Evolutionary conservation across 225 moss, liverwort and hornwort species (phyloP).

Genomic region (Thuidium tamariscinum): DNA sequence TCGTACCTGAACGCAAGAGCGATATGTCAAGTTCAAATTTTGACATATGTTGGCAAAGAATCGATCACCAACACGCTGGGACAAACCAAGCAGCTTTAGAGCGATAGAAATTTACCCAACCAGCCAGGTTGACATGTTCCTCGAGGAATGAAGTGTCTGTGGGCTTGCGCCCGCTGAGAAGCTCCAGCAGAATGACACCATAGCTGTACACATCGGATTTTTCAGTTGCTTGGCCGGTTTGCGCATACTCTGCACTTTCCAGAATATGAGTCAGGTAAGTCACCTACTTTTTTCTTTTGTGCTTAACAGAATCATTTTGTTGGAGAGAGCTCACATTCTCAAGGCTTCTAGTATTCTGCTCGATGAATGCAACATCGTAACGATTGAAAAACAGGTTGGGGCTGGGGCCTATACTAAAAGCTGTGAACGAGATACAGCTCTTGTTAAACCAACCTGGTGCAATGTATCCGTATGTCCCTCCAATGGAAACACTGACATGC

Average conservation of each 20-base stretch:
- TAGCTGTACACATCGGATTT: slow-evolving; percentile 55
- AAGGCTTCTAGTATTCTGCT: neutral
- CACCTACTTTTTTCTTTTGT: neutral
- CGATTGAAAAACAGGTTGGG: neutral
- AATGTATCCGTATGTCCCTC: slow-evolving; percentile 39
- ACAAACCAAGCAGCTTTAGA: neutral
- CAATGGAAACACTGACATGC: slow-evolving; percentile 37
- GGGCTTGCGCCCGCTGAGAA: slow-evolving; percentile 31
- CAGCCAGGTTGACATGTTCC: slow-evolving; percentile 29
- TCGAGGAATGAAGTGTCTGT: slow-evolving; percentile 9
- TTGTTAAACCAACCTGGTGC: slow-evolving; percentile 27
- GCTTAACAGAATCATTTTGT: neutral
- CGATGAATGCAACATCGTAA: neutral
- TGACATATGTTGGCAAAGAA: neutral
- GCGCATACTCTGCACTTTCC: slow-evolving; percentile 37
- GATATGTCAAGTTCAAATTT: neutral
- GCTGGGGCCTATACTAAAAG: neutral
- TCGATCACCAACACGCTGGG: neutral
- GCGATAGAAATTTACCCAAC: slow-evolving; percentile 14
- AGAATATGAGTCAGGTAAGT: neutral
- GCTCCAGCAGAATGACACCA: slow-evolving; percentile 44
- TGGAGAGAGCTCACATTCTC: neutral
- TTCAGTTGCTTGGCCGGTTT: slow-evolving; percentile 31
- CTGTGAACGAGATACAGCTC: neutral
- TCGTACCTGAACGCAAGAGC: slow-evolving; percentile 15